phyloP scores from a whole-genome alignment of 108 stramenopile genomes.

The Cylindrotheca fusiformis region DNA sequence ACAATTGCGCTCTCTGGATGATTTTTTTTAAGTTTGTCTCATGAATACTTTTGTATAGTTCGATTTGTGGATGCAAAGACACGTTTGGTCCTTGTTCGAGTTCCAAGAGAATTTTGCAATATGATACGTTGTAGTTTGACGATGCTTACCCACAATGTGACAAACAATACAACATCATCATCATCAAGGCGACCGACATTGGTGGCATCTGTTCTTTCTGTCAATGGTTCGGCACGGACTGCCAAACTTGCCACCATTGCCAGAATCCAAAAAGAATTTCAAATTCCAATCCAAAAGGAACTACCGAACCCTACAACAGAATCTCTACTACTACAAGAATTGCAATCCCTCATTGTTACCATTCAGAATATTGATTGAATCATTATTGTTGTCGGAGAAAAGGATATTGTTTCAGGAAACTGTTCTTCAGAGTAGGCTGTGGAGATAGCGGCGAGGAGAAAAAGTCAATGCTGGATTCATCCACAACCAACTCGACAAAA shows the following conservation, averaged over 20 bases:
- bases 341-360: background rate
- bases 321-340: background rate
- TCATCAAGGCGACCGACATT: slow-evolving; percentile 16
- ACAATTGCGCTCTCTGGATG: too few species aligned
- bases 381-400: too few species aligned
- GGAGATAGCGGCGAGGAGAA: too few species aligned
- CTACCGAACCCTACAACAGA: background rate
- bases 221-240: slow-evolving; percentile 64
- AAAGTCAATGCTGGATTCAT: too few species aligned
- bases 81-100: slow-evolving; percentile 49
- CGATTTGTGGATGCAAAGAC: slow-evolving; percentile 51
- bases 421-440: too few species aligned
- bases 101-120: slow-evolving; percentile 42
- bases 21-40: background rate
- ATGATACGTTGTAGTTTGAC: slow-evolving; percentile 47
- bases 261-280: slow-evolving; percentile 24
- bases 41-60: slow-evolving; percentile 16
- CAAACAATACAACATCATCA: background rate
- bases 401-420: too few species aligned
- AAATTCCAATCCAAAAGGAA: background rate
- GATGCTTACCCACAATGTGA: slow-evolving; percentile 4
- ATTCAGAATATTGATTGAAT: slow-evolving; percentile 23
- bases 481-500: too few species aligned
- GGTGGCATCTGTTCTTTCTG: slow-evolving; percentile 50
- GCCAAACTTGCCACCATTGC: slow-evolving; percentile 51